phyloP scores from a whole-genome alignment of 768 basidiomycete species.

The Mycena amicta region DNA sequence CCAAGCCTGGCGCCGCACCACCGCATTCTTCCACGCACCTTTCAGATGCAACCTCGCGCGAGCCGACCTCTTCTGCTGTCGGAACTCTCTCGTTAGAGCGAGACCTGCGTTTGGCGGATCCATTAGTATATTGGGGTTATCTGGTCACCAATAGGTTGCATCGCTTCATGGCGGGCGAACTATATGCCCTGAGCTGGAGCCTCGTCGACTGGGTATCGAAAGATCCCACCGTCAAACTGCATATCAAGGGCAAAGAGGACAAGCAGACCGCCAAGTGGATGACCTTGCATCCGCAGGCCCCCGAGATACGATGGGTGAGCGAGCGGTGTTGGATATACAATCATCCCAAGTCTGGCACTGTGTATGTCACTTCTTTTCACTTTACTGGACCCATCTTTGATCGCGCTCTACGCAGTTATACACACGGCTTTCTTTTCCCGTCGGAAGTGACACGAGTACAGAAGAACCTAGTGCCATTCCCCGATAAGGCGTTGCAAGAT shows the following conservation, averaged over 20 bases:
- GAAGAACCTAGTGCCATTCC: slow-evolving; percentile 52
- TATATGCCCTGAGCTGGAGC: slow-evolving; percentile 88
- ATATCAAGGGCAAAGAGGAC: slow-evolving; percentile 86
- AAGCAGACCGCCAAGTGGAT: slow-evolving; percentile 95
- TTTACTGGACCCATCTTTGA: slow-evolving; percentile 3
- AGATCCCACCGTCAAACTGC: slow-evolving; percentile 64
- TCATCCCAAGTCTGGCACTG: slow-evolving; percentile 91
- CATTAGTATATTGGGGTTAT: slow-evolving; percentile 86
- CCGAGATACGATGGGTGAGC: slow-evolving; percentile 83
- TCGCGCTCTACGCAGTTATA: slow-evolving; percentile 56
- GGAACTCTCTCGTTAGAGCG: slow-evolving; percentile 3
- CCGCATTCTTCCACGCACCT: slow-evolving; percentile 4
- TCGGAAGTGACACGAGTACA: slow-evolving; percentile 78
- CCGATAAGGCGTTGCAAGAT: slow-evolving; percentile 47
- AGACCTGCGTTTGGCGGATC: slow-evolving; percentile 43
- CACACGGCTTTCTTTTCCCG: slow-evolving; percentile 95
- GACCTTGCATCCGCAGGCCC: slow-evolving; percentile 75
- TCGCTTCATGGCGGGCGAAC: slow-evolving; percentile 92
- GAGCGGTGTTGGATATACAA: slow-evolving; percentile 99
- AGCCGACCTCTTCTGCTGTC: slow-evolving; percentile 12
- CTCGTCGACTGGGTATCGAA: slow-evolving; percentile 86
- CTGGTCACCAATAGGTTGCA: slow-evolving; percentile 87
- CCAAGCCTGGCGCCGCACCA: slow-evolving; percentile 19
- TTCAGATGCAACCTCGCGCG: slow-evolving; percentile 6
- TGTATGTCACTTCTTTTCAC: slow-evolving; percentile 53